Conservation (phyloP, 2,329 filamentous ascomycete genomes). For the Nemania sp. region DNA sequence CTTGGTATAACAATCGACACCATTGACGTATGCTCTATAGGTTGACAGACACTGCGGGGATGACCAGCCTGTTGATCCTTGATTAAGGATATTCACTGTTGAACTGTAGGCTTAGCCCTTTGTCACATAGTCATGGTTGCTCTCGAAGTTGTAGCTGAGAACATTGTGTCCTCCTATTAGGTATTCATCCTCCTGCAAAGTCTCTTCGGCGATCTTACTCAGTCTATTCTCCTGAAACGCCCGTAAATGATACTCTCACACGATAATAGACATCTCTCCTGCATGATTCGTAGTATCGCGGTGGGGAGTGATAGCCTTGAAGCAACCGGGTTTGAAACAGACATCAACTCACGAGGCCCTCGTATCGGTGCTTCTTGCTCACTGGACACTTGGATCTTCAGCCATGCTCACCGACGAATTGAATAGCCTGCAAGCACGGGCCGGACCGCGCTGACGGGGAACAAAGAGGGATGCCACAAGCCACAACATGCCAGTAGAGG, state of each 20-base stretch:
- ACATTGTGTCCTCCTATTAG: slow-evolving; percentile 27
- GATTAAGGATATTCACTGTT: slow-evolving; percentile 4
- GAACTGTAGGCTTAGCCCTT: slow-evolving; percentile 12
- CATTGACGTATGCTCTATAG: not conserved
- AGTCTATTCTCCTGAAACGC: slow-evolving; percentile 43
- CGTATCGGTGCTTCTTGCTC: slow-evolving; percentile 35
- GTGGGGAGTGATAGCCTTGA: slow-evolving; percentile 42
- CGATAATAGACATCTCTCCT: slow-evolving; percentile 39
- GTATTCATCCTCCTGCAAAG: slow-evolving; percentile 29
- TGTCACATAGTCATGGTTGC: slow-evolving; percentile 11
- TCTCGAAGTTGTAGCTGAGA: slow-evolving; percentile 31
- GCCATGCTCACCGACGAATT: slow-evolving; percentile 43
- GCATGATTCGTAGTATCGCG: slow-evolving; percentile 22
- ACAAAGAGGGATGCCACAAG: slow-evolving; percentile 40
- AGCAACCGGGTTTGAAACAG: slow-evolving; percentile 35
- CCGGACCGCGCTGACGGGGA: slow-evolving; percentile 51
- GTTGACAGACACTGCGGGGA: not conserved
- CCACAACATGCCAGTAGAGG: slow-evolving; percentile 51
- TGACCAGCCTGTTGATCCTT: not conserved
- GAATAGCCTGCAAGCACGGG: slow-evolving; percentile 53
- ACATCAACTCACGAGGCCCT: slow-evolving; percentile 29
- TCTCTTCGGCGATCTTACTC: slow-evolving; percentile 28
- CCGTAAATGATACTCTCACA: slow-evolving; percentile 44
- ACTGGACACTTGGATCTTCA: slow-evolving; percentile 37
- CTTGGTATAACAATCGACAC: not conserved